Conservation (phyloP, 441 rosid genomes). For the Populus hybrid region DNA sequence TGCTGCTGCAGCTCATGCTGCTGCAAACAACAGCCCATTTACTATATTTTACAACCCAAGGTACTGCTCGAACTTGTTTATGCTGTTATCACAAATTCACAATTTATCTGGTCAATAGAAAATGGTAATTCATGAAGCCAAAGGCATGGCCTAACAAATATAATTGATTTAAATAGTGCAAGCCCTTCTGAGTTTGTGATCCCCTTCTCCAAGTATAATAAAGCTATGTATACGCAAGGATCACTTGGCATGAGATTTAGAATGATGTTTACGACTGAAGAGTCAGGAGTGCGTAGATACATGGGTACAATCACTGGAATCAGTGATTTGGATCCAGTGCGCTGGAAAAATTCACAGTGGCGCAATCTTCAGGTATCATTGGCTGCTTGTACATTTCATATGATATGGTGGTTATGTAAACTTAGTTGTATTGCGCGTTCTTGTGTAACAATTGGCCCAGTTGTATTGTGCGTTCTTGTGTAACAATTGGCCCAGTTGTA, state of each 20-base stretch:
- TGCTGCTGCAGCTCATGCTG: too few species aligned
- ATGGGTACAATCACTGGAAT: conserved; percentile 93
- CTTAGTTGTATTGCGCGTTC: too few species aligned
- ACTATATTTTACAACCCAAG: conserved; percentile 31
- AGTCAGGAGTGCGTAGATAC: conserved; percentile 86
- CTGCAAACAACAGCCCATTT: too few species aligned
- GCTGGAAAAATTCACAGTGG: conserved; percentile 97
- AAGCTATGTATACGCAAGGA: conserved; percentile 80
- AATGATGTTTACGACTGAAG: conserved; percentile 97
- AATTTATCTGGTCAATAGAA: neutral
- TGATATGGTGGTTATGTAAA: too few species aligned
- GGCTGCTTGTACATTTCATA: neutral
- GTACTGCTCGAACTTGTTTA: conserved; percentile 26
- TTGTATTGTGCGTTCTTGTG: too few species aligned
- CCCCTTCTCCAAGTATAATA: conserved; percentile 86
- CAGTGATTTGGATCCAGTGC: conserved; percentile 76
- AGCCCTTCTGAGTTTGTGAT: conserved; percentile 94
- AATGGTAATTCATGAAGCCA: neutral
- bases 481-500: too few species aligned
- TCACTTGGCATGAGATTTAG: conserved; percentile 95
- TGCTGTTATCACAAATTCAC: neutral
- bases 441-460: too few species aligned
- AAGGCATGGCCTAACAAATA: neutral
- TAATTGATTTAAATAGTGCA: conserved; percentile 54
- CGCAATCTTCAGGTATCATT: conserved; percentile 88